Evolutionary conservation across 148 eudicot genomes (phyloP), one percentile per base, ranked within the genome.

Genomic region (Fagopyrum homotropicum): DNA sequence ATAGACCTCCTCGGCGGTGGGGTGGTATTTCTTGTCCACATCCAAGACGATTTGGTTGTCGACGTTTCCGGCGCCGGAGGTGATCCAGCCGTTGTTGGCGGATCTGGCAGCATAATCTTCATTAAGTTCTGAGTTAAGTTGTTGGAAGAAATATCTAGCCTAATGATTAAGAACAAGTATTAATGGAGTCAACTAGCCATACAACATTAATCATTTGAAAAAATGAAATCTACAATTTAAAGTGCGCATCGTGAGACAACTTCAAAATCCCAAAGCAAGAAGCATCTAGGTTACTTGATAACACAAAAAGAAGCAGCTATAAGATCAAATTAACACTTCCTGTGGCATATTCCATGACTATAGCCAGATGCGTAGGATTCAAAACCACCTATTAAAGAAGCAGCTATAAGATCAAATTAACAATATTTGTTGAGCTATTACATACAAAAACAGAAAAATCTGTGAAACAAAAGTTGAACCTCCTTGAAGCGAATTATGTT

Each of bases 1-100:
- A 40, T 96, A 96, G 7, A 96, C 96, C 82, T 96, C 98, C 73
- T 92, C 97, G 0, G 99, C 99, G 8, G 99, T 96, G 0, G 98
- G 99, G 64, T 92, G 92, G 74, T 96, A 96, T 78, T 17, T 11
- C 45, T 0, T 90, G 76, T 93, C 96, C 96, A 92, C 98, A 0
- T 98, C 97, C 15, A 92, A 87, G 10, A 96, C 86, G 26, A 96
- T 88, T 40, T 92, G 98, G 49, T 87, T 90, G 47, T 96, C 98
- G 79, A 88, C 81, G 63, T 94, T 96, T 29, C 88, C 81, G 64
- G 86, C 96, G 70, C 52, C 52, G 19, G 87, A 76, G 68, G 92
- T 88, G 87, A 54, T 81, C 40, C 16, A n/a, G n/a, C n/a, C n/a
- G n/a, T n/a, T n/a, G n/a, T n/a, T n/a, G n/a, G n/a, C n/a, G n/a